phyloP scores from a whole-genome alignment of 2,329 filamentous ascomycete species.

The Aspergillus clavatus region DNA sequence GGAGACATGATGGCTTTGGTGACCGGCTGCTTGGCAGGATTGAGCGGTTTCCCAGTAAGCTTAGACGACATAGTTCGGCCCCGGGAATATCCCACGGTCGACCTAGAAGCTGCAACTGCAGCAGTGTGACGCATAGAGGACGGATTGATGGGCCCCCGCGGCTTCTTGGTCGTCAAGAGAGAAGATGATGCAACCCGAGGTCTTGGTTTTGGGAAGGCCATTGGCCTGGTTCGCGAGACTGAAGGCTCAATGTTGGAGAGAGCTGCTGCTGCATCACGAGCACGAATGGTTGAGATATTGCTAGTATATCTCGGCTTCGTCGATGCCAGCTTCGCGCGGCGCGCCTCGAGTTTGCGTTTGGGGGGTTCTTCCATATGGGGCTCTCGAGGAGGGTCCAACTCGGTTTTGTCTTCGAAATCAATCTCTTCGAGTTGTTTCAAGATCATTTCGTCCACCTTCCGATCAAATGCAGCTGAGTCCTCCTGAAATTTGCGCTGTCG shows the following conservation, averaged over 20 bases:
- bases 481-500: constrained; percentile 65
- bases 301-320: constrained; percentile 20
- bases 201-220: constrained; percentile 30
- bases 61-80: constrained; percentile 51
- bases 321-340: constrained; percentile 24
- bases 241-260: constrained; percentile 31
- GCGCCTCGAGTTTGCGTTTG: constrained; percentile 19
- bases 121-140: constrained; percentile 55
- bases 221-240: constrained; percentile 29
- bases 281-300: constrained; percentile 37
- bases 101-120: constrained; percentile 66
- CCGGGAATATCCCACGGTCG: constrained; percentile 79
- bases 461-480: constrained; percentile 57
- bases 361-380: constrained; percentile 35
- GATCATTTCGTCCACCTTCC: constrained; percentile 63
- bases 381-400: constrained; percentile 41
- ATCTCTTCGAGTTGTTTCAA: constrained; percentile 61
- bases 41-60: constrained; percentile 23
- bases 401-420: constrained; percentile 56
- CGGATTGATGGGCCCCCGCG: constrained; percentile 45
- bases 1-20: constrained; percentile 34
- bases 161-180: constrained; percentile 35
- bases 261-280: constrained; percentile 39
- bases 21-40: constrained; percentile 19
- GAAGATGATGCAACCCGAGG: constrained; percentile 35